phyloP scores from a whole-genome alignment of 2,329 filamentous ascomycete genomes.

The Aspergillus sclerotialis region DNA sequence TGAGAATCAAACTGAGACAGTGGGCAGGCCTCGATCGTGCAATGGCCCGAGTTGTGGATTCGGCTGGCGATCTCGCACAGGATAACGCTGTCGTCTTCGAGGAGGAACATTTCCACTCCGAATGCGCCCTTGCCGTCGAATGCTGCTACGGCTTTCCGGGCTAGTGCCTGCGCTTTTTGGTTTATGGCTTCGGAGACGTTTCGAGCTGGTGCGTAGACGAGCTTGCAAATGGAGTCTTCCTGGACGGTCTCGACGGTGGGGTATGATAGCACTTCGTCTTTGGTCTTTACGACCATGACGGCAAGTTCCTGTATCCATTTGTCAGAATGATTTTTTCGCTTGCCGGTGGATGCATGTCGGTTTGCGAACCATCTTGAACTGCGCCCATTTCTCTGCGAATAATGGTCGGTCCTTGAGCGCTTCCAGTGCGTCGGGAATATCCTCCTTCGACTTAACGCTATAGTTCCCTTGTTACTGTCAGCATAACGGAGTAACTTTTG shows the following conservation, averaged over 20 bases:
- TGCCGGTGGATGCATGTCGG: conserved; percentile 1
- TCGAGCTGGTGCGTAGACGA: conserved; percentile 79
- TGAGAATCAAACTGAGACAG: conserved; percentile 92
- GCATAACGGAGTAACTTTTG: neutral
- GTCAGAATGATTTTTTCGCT: neutral
- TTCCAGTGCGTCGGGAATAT: conserved; percentile 60
- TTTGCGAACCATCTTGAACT: conserved; percentile 58
- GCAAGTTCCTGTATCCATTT: conserved; percentile 59
- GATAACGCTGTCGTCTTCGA: conserved; percentile 63
- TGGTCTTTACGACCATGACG: conserved; percentile 90
- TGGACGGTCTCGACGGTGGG: conserved; percentile 92
- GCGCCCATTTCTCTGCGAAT: conserved; percentile 85
- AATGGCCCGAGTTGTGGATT: conserved; percentile 88
- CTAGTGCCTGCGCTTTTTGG: conserved; percentile 65
- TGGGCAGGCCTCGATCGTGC: conserved; percentile 85
- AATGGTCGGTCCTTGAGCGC: conserved; percentile 63
- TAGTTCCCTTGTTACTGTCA: conserved; percentile 50
- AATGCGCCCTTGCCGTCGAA: conserved; percentile 90
- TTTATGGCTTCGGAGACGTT: conserved; percentile 56
- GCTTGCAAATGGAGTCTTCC: conserved; percentile 90
- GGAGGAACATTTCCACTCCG: conserved; percentile 91
- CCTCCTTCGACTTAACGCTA: conserved; percentile 51
- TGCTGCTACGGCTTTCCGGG: conserved; percentile 67
- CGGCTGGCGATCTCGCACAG: conserved; percentile 84
- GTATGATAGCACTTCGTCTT: conserved; percentile 67